Evolutionary conservation across 768 basidiomycete genomes (phyloP).

Genomic region (Tylopilus sp.): DNA sequence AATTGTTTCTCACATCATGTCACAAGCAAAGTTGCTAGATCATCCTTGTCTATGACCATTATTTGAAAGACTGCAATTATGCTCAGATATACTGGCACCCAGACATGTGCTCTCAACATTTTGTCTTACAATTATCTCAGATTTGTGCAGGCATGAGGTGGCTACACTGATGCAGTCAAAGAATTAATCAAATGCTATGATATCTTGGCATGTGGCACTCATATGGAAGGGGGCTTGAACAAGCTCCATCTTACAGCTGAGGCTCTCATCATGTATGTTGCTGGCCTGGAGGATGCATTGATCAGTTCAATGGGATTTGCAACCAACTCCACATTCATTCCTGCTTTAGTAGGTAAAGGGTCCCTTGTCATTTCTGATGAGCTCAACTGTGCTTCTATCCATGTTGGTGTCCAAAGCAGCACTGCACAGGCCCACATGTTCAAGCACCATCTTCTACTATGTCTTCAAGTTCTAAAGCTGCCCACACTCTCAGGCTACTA

Average conservation of each 20-base stretch:
- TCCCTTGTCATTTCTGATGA: slow-evolving; percentile 97
- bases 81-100: slow-evolving; percentile 69
- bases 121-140: slow-evolving; percentile 99
- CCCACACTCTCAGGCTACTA: slow-evolving; percentile 24
- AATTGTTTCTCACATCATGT: slow-evolving; percentile 93
- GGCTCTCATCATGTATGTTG: slow-evolving; percentile 82
- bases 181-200: slow-evolving; percentile 83
- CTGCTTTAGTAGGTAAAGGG: slow-evolving; percentile 86
- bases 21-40: slow-evolving; percentile 96
- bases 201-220: slow-evolving; percentile 67
- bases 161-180: slow-evolving; percentile 93
- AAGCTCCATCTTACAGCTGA: slow-evolving; percentile 83
- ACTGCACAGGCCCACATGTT: slow-evolving; percentile 89
- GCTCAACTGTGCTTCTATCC: slow-evolving; percentile 92
- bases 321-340: slow-evolving; percentile 91
- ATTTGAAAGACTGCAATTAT: slow-evolving; percentile 76
- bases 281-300: slow-evolving; percentile 87
- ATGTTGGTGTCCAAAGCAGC: slow-evolving; percentile 85
- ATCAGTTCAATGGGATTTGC: slow-evolving; percentile 97
- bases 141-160: slow-evolving; percentile 90
- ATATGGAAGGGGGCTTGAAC: slow-evolving; percentile 81
- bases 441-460: slow-evolving; percentile 70
- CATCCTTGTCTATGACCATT: slow-evolving; percentile 80
- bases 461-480: slow-evolving; percentile 24
- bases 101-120: slow-evolving; percentile 90